Conservation (phyloP, 2,329 filamentous ascomycete genomes). For the Pseudogymnoascus sp. region DNA sequence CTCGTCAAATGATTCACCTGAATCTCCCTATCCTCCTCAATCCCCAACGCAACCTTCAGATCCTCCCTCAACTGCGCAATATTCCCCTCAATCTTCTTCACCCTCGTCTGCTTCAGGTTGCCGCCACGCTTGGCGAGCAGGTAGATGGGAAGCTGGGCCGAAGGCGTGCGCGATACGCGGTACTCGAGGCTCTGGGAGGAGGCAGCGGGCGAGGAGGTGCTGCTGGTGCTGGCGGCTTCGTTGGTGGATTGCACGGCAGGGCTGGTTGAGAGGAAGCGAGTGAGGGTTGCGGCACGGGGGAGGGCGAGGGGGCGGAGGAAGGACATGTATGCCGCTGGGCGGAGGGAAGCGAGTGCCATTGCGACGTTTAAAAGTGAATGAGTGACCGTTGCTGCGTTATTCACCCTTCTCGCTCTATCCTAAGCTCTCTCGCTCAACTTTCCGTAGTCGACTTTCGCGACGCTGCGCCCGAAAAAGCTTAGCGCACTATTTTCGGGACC, state of each 20-base stretch:
- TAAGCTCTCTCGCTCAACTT: neutral
- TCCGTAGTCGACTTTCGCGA: neutral
- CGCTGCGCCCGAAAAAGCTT: neutral
- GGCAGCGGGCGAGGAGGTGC: neutral
- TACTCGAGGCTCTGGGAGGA: conserved; percentile 21
- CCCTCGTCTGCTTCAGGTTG: conserved; percentile 61
- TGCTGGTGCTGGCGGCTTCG: neutral
- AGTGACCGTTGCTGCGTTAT: neutral
- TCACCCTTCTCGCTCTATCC: neutral
- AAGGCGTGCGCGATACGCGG: conserved; percentile 61
- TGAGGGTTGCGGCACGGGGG: conserved; percentile 24
- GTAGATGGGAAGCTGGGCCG: conserved; percentile 70
- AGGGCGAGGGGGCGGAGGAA: conserved; percentile 28
- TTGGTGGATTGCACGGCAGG: conserved; percentile 10
- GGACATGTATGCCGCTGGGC: conserved; percentile 13
- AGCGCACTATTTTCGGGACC: neutral
- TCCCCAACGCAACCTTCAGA: conserved; percentile 48
- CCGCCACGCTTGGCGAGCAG: conserved; percentile 64
- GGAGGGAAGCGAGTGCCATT: neutral
- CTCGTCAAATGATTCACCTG: conserved; percentile 49
- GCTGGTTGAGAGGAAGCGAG: conserved; percentile 22
- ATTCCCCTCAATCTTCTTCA: conserved; percentile 77
- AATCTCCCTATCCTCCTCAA: conserved; percentile 42
- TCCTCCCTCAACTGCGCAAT: conserved; percentile 53
- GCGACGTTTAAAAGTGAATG: neutral